Conservation (phyloP, 208 protist genomes). For the Trypanosoma melophagium region DNA sequence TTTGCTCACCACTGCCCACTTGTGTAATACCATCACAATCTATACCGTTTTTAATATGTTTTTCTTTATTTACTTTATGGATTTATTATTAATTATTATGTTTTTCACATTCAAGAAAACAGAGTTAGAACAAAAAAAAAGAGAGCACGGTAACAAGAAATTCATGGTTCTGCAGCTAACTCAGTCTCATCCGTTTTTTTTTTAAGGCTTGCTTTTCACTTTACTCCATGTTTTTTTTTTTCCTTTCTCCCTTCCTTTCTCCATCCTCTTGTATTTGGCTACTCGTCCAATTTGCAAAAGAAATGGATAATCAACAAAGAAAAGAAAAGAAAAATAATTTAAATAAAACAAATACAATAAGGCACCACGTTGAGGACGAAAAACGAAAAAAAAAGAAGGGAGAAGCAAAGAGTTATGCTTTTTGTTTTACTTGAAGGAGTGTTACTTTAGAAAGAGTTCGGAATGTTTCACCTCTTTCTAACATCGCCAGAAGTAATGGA, state of each 20-base stretch:
- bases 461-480: conserved; percentile 27
- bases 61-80: too few relatives aligned
- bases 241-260: too few relatives aligned
- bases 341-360: too few relatives aligned
- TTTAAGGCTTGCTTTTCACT: too few relatives aligned
- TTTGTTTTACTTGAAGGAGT: conserved; percentile 7
- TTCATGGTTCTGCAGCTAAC: background rate
- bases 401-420: background rate
- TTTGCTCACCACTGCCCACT: conserved; percentile 87
- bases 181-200: too few relatives aligned
- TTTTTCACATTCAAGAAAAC: background rate
- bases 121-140: background rate
- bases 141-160: background rate
- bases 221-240: too few relatives aligned
- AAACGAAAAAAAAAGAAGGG: conserved; percentile 2
- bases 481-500: conserved; percentile 22
- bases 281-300: too few relatives aligned
- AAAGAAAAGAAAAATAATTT: conserved; percentile 6
- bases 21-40: conserved; percentile 77
- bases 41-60: background rate
- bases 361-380: too few relatives aligned
- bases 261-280: too few relatives aligned
- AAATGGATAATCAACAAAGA: too few relatives aligned
- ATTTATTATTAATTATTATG: background rate
- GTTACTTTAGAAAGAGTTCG: conserved; percentile 22